A percentile compares a stretch with the other conserved stretches of the same genome.
phyloP scores from a whole-genome alignment of 1,284 basidiomycete genomes.

The Irpex rosettiformis region DNA sequence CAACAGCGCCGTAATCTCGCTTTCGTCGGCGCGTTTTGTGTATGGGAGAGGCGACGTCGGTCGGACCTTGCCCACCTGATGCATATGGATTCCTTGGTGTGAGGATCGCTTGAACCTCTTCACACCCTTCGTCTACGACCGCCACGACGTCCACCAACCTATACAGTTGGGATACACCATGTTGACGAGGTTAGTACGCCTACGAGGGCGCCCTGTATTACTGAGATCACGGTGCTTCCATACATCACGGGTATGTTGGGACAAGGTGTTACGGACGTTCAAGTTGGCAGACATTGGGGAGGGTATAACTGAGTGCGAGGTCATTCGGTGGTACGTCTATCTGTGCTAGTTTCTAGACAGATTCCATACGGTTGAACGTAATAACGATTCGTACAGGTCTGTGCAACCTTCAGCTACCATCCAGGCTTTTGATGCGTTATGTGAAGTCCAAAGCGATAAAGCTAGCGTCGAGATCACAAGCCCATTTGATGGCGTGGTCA shows the following conservation, averaged over 20 bases:
- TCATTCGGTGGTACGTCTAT: constrained; percentile 77
- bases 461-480: constrained; percentile 92
- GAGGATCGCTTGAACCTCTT: background rate
- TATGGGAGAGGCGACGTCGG: background rate
- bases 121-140: background rate
- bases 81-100: background rate
- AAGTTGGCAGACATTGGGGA: constrained; percentile 96
- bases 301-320: constrained; percentile 87
- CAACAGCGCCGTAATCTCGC: background rate
- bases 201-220: constrained; percentile 9
- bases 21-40: background rate
- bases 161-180: background rate
- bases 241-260: constrained; percentile 34
- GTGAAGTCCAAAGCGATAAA: constrained; percentile 95
- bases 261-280: constrained; percentile 63
- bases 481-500: constrained; percentile 79
- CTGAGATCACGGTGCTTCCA: constrained; percentile 37
- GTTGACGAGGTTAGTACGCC: constrained; percentile 10
- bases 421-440: constrained; percentile 81
- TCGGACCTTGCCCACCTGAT: constrained; percentile 5
- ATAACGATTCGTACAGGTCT: constrained; percentile 37
- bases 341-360: background rate
- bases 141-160: background rate
- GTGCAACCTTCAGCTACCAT: constrained; percentile 59
- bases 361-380: no score